Evolutionary conservation across 1,284 basidiomycete genomes (phyloP).

Genomic region (Tetrapyrgos nigripes): DNA sequence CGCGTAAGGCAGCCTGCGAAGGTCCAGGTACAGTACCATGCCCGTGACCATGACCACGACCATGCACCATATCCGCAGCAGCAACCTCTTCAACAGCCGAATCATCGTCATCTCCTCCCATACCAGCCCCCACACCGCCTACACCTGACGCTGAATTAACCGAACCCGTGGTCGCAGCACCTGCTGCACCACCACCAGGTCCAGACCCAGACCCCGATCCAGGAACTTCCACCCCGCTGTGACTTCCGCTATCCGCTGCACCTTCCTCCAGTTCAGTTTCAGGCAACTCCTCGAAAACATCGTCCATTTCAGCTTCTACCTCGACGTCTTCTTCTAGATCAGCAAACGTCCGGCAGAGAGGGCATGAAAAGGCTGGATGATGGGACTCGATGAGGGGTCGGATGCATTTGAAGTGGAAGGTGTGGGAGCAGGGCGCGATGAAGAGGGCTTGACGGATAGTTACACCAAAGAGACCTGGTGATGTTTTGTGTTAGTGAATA

Average conservation of each 20-base stretch:
- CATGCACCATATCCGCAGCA: background rate
- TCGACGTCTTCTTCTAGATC: constrained; percentile 98
- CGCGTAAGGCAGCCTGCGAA: constrained; percentile 3
- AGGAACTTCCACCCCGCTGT: no score
- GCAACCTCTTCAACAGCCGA: constrained; percentile 14
- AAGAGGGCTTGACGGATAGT: constrained; percentile 96
- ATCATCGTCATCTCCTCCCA: constrained; percentile 12
- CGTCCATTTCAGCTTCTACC: constrained; percentile 51
- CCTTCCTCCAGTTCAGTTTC: background rate
- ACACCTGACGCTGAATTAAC: background rate
- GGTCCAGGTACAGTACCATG: background rate
- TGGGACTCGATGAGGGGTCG: constrained; percentile 88
- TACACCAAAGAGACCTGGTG: constrained; percentile 85
- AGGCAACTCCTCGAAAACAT: constrained; percentile 19
- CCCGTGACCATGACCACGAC: no score
- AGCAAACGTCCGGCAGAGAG: constrained; percentile 91
- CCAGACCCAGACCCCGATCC: background rate
- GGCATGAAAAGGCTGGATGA: constrained; percentile 94
- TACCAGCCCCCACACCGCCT: background rate
- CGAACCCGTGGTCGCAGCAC: background rate
- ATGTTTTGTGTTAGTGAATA: background rate
- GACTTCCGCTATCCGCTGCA: background rate
- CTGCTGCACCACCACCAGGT: background rate
- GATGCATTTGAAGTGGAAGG: constrained; percentile 99
- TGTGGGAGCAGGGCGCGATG: constrained; percentile 96